Evolutionary conservation across 2,329 filamentous ascomycete genomes (phyloP).

Genomic region (Aureobasidium mangrovei): DNA sequence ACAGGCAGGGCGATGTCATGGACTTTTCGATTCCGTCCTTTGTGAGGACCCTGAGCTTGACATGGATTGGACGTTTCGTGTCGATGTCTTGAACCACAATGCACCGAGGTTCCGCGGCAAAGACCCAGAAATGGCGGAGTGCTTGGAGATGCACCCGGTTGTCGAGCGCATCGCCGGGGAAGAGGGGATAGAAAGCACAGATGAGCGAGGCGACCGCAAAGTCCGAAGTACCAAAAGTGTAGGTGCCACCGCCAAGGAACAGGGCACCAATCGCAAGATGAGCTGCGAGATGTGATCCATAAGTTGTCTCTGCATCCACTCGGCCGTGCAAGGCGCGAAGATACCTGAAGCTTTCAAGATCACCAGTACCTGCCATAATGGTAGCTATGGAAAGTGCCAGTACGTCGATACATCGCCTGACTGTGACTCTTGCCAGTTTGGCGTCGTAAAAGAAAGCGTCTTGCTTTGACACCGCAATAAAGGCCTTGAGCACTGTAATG

Average conservation of each 20-base stretch:
- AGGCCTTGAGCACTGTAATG: slow-evolving; percentile 65
- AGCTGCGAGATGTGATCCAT: slow-evolving; percentile 85
- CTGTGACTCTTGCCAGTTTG: slow-evolving; percentile 71
- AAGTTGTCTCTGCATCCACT: slow-evolving; percentile 73
- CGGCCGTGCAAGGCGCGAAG: slow-evolving; percentile 82
- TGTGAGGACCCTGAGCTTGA: slow-evolving; percentile 21
- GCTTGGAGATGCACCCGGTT: slow-evolving; percentile 93
- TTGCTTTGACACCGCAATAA: slow-evolving; percentile 21
- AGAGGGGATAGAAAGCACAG: slow-evolving; percentile 88
- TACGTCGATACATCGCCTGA: slow-evolving; percentile 84
- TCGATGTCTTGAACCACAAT: slow-evolving; percentile 81
- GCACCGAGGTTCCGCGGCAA: slow-evolving; percentile 83
- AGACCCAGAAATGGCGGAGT: slow-evolving; percentile 93
- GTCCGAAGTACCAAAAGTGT: slow-evolving; percentile 83
- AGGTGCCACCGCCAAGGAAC: slow-evolving; percentile 86
- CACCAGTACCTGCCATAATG: slow-evolving; percentile 94
- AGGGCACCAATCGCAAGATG: slow-evolving; percentile 86
- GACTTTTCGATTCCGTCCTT: slow-evolving; percentile 21
- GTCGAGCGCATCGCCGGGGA: slow-evolving; percentile 81
- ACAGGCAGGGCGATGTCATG: slow-evolving; percentile 47
- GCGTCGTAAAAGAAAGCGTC: slow-evolving; percentile 59
- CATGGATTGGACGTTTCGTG: slow-evolving; percentile 62
- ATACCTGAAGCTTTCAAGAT: slow-evolving; percentile 74
- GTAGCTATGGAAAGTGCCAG: slow-evolving; percentile 73
- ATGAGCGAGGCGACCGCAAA: slow-evolving; percentile 78